A percentile compares a stretch with the other conserved stretches of the same genome.
These are phyloP conservation scores for Oenanthe javanica DNA, from an alignment of 140 eudicot genomes.

Conservation along the genomic window DNA sequence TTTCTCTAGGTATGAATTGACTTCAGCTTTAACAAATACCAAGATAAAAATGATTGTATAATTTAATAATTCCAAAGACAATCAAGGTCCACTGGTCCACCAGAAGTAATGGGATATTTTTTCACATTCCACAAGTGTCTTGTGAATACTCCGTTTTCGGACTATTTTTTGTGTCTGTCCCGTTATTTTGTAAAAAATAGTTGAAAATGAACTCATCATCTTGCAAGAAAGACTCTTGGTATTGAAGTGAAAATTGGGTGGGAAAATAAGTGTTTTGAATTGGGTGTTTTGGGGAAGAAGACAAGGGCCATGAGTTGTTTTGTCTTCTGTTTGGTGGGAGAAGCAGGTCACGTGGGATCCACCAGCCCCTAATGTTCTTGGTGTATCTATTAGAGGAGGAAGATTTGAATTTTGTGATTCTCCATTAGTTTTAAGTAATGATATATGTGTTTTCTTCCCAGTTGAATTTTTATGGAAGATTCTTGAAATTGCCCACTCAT, in stretches of 20 bases:
- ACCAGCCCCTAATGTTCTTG: constrained; percentile 23
- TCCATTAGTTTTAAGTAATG: no score
- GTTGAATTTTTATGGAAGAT: constrained; percentile 58
- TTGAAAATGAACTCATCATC: constrained; percentile 53
- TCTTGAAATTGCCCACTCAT: constrained; percentile 84
- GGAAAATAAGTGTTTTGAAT: constrained; percentile 9
- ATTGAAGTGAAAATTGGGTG: constrained; percentile 23
- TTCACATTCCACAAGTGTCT: constrained; percentile 26
- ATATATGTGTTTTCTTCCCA: constrained; percentile 51
- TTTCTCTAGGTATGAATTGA: background rate
- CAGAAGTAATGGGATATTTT: constrained; percentile 29
- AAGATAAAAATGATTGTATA: background rate
- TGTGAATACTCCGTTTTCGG: constrained; percentile 27
- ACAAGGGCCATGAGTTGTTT: constrained; percentile 22
- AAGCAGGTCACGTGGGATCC: constrained; percentile 75
- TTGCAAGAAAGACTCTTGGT: constrained; percentile 37
- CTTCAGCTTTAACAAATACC: background rate
- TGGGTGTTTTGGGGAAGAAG: background rate
- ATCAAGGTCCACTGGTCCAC: constrained; percentile 48
- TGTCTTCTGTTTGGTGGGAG: constrained; percentile 55
- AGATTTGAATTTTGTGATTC: constrained; percentile 26
- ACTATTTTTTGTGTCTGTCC: constrained; percentile 10
- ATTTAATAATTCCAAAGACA: constrained; percentile 68
- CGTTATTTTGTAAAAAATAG: constrained; percentile 37
- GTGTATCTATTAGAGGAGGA: constrained; percentile 64